Conservation (phyloP, 2,329 filamentous ascomycete species). For the Xylariaceae sp. region DNA sequence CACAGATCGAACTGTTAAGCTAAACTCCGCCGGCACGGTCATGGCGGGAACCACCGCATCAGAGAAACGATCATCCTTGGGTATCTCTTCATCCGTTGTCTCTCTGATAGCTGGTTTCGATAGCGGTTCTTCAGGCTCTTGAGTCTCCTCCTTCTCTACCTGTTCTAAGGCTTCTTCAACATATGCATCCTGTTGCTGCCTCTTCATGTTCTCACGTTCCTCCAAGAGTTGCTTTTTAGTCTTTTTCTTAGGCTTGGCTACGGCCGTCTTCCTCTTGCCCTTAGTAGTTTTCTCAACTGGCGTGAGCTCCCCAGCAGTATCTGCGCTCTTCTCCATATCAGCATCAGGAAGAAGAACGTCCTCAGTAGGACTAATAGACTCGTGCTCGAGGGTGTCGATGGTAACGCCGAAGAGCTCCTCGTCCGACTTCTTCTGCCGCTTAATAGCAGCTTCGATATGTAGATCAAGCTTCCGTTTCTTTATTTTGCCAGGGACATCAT, state of each 20-base stretch:
- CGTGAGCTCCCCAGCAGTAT: slow-evolving; percentile 48
- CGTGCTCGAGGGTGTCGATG: slow-evolving; percentile 55
- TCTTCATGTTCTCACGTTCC: slow-evolving; percentile 62
- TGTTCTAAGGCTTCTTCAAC: slow-evolving; percentile 48
- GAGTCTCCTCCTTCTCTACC: slow-evolving; percentile 40
- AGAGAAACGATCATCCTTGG: slow-evolving; percentile 53
- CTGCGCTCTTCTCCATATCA: slow-evolving; percentile 49
- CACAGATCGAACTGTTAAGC: slow-evolving; percentile 50
- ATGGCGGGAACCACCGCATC: slow-evolving; percentile 52
- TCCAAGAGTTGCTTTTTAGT: slow-evolving; percentile 50
- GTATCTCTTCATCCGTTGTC: slow-evolving; percentile 35
- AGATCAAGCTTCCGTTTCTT: slow-evolving; percentile 77
- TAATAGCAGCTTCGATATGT: slow-evolving; percentile 70
- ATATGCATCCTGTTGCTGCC: slow-evolving; percentile 56
- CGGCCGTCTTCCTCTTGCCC: slow-evolving; percentile 56
- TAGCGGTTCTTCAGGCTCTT: slow-evolving; percentile 34
- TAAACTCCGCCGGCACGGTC: slow-evolving; percentile 48
- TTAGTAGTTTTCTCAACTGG: slow-evolving; percentile 49
- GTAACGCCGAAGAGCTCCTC: slow-evolving; percentile 75
- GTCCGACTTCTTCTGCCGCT: slow-evolving; percentile 79
- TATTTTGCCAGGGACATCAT: slow-evolving; percentile 54
- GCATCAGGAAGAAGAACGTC: slow-evolving; percentile 53
- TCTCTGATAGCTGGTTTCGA: slow-evolving; percentile 30
- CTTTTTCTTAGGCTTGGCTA: slow-evolving; percentile 59
- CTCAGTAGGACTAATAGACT: slow-evolving; percentile 51